Percentiles rank a stretch among this genome's conserved stretches.
These are phyloP conservation scores for Ganoderma lucidum DNA, from an alignment of 1,284 basidiomycete species.

Conservation along the genomic window DNA sequence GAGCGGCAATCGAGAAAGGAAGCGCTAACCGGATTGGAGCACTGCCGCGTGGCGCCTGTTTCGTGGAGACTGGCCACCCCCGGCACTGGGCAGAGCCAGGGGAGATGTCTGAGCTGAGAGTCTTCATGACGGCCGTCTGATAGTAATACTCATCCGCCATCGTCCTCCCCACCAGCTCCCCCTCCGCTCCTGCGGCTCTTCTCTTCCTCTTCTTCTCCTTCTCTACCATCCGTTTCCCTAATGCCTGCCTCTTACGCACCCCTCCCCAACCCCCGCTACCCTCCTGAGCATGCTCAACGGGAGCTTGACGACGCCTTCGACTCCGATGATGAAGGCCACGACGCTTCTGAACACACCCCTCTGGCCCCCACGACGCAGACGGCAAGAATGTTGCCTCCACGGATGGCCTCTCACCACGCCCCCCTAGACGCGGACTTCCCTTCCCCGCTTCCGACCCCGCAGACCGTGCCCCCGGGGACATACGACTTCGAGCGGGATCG, in stretches of 20 bases:
- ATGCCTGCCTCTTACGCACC: conserved; percentile 55
- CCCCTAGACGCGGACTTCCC: conserved; percentile 29
- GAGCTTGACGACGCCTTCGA: conserved; percentile 77
- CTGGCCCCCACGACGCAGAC: conserved; percentile 39
- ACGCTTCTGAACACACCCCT: conserved; percentile 49
- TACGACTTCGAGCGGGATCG: conserved; percentile 37
- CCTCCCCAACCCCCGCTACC: conserved; percentile 56
- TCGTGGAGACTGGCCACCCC: background rate
- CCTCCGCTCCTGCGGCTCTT: conserved; percentile 5
- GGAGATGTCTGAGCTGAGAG: background rate
- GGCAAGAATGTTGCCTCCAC: conserved; percentile 24
- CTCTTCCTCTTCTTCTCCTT: conserved; percentile 9
- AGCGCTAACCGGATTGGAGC: background rate
- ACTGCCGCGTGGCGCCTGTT: conserved; percentile 12
- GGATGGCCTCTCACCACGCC: conserved; percentile 30
- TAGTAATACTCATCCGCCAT: conserved; percentile 9
- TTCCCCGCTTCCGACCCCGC: conserved; percentile 20
- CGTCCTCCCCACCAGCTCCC: conserved; percentile 3
- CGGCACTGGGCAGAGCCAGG: background rate
- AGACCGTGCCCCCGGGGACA: conserved; percentile 27
- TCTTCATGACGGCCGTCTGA: conserved; percentile 15
- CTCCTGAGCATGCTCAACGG: conserved; percentile 54
- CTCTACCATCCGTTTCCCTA: background rate
- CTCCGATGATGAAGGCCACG: conserved; percentile 57
- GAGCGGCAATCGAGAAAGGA: background rate